A percentile compares a stretch with the other conserved stretches of the same genome.
Evolutionary conservation across 2,329 filamentous ascomycete genomes (phyloP).

Genomic region (Trichoderma guizhouense): DNA sequence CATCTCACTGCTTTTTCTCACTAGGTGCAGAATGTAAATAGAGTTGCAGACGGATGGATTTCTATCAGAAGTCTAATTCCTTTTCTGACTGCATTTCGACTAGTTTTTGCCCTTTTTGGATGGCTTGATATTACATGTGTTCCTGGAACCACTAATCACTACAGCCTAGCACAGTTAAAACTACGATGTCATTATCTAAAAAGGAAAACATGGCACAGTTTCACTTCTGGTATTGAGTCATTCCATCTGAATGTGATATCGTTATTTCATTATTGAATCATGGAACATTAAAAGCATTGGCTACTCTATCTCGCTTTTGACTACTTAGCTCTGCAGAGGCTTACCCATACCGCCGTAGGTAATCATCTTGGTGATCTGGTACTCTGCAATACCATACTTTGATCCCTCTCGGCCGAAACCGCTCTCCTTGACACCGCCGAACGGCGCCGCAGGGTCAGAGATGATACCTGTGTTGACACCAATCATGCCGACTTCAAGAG

Average conservation of each 20-base stretch:
- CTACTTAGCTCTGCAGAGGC: conserved; percentile 45
- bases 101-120: neutral
- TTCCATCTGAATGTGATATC: neutral
- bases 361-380: conserved; percentile 67
- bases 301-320: neutral
- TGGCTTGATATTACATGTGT: neutral
- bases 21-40: neutral
- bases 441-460: conserved; percentile 57
- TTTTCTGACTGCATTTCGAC: neutral
- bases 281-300: neutral
- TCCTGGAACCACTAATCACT: neutral
- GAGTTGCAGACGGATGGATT: neutral
- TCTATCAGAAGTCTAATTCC: neutral
- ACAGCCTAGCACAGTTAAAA: neutral
- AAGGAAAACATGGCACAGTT: neutral
- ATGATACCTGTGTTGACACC: conserved; percentile 75
- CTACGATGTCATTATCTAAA: neutral
- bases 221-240: neutral
- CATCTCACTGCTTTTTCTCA: neutral
- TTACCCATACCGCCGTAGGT: conserved; percentile 54
- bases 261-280: conserved; percentile 6
- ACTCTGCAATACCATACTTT: conserved; percentile 74
- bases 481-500: conserved; percentile 81
- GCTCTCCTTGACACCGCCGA: conserved; percentile 79
- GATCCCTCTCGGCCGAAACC: conserved; percentile 79